phyloP scores from a whole-genome alignment of 805 yeast species.

The Komagataella ulmi region DNA sequence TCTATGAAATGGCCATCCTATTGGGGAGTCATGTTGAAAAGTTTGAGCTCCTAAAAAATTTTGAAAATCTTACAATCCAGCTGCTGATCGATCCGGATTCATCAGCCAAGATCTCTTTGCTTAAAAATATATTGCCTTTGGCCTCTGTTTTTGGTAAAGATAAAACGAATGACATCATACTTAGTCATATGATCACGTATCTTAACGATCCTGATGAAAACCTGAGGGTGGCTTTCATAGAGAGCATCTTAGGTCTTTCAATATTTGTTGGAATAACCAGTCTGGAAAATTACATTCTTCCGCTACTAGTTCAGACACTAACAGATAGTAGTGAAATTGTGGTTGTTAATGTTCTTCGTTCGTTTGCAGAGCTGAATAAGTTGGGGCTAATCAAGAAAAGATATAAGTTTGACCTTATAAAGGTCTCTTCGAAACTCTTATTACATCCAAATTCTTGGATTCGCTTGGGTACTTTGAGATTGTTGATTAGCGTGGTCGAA shows the following conservation, averaged over 20 bases:
- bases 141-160: conserved; percentile 80
- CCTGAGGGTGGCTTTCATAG: conserved; percentile 58
- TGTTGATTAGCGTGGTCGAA: conserved; percentile 49
- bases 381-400: conserved; percentile 41
- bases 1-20: conserved; percentile 47
- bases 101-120: conserved; percentile 54
- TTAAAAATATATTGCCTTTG: conserved; percentile 60
- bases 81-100: conserved; percentile 60
- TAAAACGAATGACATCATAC: conserved; percentile 73
- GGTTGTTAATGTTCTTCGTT: conserved; percentile 51
- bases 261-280: conserved; percentile 72
- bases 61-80: conserved; percentile 53
- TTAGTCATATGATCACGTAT: conserved; percentile 87
- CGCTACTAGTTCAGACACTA: conserved; percentile 71
- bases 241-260: conserved; percentile 59
- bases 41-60: conserved; percentile 31
- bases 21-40: conserved; percentile 24
- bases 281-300: conserved; percentile 79
- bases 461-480: conserved; percentile 48
- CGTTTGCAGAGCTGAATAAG: conserved; percentile 39
- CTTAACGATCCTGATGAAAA: conserved; percentile 65
- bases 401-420: conserved; percentile 41
- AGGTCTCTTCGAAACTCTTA: conserved; percentile 38
- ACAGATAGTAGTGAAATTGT: conserved; percentile 79
- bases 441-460: conserved; percentile 86